phyloP scores from a whole-genome alignment of 768 basidiomycete species.

The Russula earlei region DNA sequence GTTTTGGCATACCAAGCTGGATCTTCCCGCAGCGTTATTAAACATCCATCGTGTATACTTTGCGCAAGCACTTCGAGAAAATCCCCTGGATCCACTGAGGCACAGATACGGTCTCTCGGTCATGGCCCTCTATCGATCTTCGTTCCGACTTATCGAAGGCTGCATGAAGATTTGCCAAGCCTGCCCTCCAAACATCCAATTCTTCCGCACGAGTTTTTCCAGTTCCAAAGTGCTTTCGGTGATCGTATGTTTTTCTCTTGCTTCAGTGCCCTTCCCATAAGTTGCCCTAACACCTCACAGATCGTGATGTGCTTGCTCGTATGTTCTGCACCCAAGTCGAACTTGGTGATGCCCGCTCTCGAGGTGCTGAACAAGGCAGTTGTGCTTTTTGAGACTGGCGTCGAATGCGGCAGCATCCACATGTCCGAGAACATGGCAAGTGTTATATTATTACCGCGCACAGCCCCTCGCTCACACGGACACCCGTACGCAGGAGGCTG shows the following conservation, averaged over 20 bases:
- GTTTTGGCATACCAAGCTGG: constrained; percentile 1
- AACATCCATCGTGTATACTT: constrained; percentile 63
- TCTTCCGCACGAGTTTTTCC: constrained; percentile 39
- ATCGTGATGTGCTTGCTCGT: constrained; percentile 33
- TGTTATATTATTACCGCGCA: neutral
- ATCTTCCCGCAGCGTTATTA: constrained; percentile 37
- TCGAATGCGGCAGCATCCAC: constrained; percentile 21
- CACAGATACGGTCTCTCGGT: constrained; percentile 63
- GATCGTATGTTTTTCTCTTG: constrained; percentile 37
- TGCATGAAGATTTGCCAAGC: constrained; percentile 35
- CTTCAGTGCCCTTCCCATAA: neutral
- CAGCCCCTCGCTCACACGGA: neutral
- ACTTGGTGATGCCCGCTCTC: constrained; percentile 29
- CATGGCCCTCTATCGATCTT: constrained; percentile 61
- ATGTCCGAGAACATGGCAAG: constrained; percentile 21
- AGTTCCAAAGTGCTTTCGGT: constrained; percentile 64
- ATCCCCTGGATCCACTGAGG: constrained; percentile 43
- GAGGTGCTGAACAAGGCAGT: constrained; percentile 28
- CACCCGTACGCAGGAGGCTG: constrained; percentile 21
- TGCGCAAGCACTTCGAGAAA: constrained; percentile 54
- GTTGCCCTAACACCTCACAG: constrained; percentile 26
- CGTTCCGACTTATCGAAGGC: constrained; percentile 52
- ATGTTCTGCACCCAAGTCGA: constrained; percentile 30
- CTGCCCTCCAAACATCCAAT: constrained; percentile 29
- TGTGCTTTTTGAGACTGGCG: constrained; percentile 26